phyloP scores from a whole-genome alignment of 805 yeast genomes.

The Blastobotrys attinorum region DNA sequence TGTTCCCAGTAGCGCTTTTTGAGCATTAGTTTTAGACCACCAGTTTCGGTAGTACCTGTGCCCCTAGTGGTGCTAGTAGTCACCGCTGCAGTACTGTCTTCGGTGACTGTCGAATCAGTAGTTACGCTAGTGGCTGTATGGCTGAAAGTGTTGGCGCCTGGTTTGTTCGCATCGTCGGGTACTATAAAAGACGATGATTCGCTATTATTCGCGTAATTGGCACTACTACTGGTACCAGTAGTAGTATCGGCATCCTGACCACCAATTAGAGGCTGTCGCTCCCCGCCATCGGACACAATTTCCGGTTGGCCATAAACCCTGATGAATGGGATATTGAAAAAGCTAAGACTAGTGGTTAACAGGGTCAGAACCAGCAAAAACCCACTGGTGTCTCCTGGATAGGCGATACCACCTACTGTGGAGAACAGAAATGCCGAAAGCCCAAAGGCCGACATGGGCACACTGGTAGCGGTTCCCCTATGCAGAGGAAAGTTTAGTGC shows the following conservation, averaged over 20 bases:
- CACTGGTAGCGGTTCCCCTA: conserved; percentile 67
- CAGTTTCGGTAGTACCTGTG: too few species aligned
- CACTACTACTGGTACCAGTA: not conserved
- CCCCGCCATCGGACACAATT: not conserved
- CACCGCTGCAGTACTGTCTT: too few species aligned
- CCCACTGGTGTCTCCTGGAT: conserved; percentile 20
- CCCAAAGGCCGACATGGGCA: conserved; percentile 70
- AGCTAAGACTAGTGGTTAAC: conserved; percentile 13
- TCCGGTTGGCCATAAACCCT: conserved; percentile 9
- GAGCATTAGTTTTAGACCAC: conserved; percentile 1
- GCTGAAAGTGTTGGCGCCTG: too few species aligned
- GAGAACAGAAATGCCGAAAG: conserved; percentile 65
- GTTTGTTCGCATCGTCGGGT: too few species aligned
- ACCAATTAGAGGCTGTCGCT: not conserved
- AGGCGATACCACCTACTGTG: conserved; percentile 36
- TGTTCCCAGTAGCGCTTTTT: conserved; percentile 41
- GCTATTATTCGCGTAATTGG: too few species aligned
- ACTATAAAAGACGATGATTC: not conserved
- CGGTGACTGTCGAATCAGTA: not conserved
- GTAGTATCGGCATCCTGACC: not conserved
- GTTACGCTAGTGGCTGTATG: not conserved
- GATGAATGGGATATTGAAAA: conserved; percentile 14
- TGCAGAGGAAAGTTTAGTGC: conserved; percentile 59
- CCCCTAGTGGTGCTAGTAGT: too few species aligned
- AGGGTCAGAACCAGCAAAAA: conserved; percentile 14